Percentiles rank a stretch among this genome's conserved stretches.
Evolutionary conservation across 805 yeast species (phyloP).

Genomic region (Saccharomycopsis malanga): DNA sequence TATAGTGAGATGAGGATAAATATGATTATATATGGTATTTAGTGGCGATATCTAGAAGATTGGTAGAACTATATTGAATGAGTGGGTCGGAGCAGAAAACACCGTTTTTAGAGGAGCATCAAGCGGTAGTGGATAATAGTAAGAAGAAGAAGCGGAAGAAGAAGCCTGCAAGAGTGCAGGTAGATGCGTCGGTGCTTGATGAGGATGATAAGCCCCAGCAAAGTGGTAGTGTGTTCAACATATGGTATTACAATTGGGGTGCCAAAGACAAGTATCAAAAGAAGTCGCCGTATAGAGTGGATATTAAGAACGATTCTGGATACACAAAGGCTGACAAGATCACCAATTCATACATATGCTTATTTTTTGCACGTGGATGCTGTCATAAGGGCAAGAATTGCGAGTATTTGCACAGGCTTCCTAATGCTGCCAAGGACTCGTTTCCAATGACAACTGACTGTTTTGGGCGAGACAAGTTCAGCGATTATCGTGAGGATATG

Average conservation of each 20-base stretch:
- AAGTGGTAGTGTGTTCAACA: conserved; percentile 71
- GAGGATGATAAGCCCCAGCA: conserved; percentile 63
- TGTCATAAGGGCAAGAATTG: conserved; percentile 77
- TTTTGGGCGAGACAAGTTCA: conserved; percentile 83
- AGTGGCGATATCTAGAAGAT: too few relatives aligned
- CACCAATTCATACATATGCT: conserved; percentile 46
- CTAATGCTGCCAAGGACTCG: conserved; percentile 47
- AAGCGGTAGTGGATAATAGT: background rate
- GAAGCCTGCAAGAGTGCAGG: conserved; percentile 65
- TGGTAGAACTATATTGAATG: too few relatives aligned
- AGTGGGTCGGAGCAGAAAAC: too few relatives aligned
- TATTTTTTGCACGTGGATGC: conserved; percentile 84
- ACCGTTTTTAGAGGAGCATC: background rate
- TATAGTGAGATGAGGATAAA: too few relatives aligned
- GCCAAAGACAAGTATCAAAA: conserved; percentile 56
- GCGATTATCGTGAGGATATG: conserved; percentile 86
- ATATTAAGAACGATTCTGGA: conserved; percentile 62
- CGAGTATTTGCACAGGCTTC: conserved; percentile 70
- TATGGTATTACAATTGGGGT: conserved; percentile 89
- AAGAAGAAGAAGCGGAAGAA: conserved; percentile 21
- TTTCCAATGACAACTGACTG: conserved; percentile 69
- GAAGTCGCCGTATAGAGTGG: conserved; percentile 47
- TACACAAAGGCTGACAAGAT: conserved; percentile 59
- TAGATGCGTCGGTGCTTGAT: conserved; percentile 50
- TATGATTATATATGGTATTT: too few relatives aligned